Conservation (phyloP, 352 stramenopile species). For the Phytopythium vexans region DNA sequence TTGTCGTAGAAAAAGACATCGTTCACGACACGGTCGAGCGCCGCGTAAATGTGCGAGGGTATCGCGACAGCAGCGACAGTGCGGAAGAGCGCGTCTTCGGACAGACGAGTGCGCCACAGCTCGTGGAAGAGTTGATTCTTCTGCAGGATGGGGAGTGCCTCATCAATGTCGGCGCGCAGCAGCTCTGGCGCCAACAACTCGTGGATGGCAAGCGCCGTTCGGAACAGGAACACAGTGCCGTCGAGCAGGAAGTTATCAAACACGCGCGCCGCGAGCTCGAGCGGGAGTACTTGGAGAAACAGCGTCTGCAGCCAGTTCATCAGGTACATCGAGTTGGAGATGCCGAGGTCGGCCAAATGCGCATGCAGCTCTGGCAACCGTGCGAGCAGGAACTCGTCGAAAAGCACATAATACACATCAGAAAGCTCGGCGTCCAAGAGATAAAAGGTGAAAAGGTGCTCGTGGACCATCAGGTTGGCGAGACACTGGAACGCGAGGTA, state of each 20-base stretch:
- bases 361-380: slow-evolving; percentile 45
- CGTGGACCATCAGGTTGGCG: slow-evolving; percentile 84
- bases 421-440: slow-evolving; percentile 77
- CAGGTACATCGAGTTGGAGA: slow-evolving; percentile 79
- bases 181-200: slow-evolving; percentile 57
- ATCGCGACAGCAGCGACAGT: slow-evolving; percentile 59
- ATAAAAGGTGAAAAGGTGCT: slow-evolving; percentile 89
- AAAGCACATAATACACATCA: slow-evolving; percentile 79
- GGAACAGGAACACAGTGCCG: slow-evolving; percentile 83
- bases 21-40: slow-evolving; percentile 73
- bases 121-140: slow-evolving; percentile 63
- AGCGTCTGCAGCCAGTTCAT: slow-evolving; percentile 90
- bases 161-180: slow-evolving; percentile 63
- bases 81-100: slow-evolving; percentile 71
- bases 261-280: slow-evolving; percentile 69
- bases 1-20: slow-evolving; percentile 88
- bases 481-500: slow-evolving; percentile 85
- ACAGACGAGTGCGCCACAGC: slow-evolving; percentile 48
- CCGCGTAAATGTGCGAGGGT: slow-evolving; percentile 62
- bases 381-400: slow-evolving; percentile 60
- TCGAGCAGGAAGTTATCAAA: slow-evolving; percentile 86
- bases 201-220: slow-evolving; percentile 78
- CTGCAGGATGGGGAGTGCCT: slow-evolving; percentile 71
- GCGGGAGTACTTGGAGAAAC: slow-evolving; percentile 77
- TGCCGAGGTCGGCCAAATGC: slow-evolving; percentile 54